Evolutionary conservation across 1,139 yeast genomes (phyloP).

Genomic region (Nakaseomyces delphensis): DNA sequence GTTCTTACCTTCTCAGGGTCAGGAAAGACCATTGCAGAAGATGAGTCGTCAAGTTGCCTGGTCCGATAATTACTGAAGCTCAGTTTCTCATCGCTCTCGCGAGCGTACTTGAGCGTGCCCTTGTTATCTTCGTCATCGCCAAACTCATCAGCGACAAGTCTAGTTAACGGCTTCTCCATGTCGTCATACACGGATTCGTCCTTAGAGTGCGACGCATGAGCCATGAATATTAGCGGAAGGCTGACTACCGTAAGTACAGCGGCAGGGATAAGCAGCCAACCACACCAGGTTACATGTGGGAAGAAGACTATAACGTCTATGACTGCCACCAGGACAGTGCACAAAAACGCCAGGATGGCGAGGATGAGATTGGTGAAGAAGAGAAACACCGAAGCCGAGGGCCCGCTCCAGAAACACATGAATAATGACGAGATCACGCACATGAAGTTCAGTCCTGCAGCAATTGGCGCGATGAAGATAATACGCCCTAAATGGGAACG

Average conservation of each 20-base stretch:
- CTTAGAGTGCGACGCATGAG: constrained; percentile 22
- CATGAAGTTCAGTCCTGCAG: constrained; percentile 52
- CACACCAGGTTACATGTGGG: constrained; percentile 59
- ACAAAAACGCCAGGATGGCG: constrained; percentile 41
- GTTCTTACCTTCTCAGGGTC: constrained; percentile 8
- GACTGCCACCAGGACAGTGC: constrained; percentile 46
- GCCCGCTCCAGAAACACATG: constrained; percentile 11
- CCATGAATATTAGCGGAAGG: constrained; percentile 34
- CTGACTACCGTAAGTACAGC: constrained; percentile 48
- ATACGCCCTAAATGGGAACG: constrained; percentile 61
- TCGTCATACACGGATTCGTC: constrained; percentile 11
- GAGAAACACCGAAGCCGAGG: constrained; percentile 33
- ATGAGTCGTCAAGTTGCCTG: constrained; percentile 1
- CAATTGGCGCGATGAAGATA: constrained; percentile 72
- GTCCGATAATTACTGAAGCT: background rate
- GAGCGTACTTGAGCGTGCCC: background rate
- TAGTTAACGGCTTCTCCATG: constrained; percentile 12
- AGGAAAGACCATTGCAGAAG: constrained; percentile 10
- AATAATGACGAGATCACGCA: constrained; percentile 38
- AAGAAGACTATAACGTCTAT: constrained; percentile 48
- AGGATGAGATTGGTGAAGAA: constrained; percentile 32
- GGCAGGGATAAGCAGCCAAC: constrained; percentile 61
- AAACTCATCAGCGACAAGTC: constrained; percentile 5
- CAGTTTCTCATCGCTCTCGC: constrained; percentile 3
- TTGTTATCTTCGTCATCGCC: background rate